Conservation (phyloP, 1,284 basidiomycete species). For the Amylostereum chailletii region DNA sequence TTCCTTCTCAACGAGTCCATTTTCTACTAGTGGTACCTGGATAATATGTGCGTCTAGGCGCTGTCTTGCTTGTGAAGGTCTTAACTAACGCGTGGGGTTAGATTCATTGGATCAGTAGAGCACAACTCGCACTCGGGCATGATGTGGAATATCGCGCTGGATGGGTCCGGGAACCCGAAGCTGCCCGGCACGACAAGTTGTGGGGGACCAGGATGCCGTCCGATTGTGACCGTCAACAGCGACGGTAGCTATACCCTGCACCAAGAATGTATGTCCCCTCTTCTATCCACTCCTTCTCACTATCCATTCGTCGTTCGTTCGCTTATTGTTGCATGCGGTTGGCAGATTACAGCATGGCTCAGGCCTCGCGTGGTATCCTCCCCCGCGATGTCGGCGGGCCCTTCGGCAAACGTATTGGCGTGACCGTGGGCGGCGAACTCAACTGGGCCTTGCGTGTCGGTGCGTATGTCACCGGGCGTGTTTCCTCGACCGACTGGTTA, state of each 20-base stretch:
- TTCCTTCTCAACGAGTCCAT: constrained; percentile 7
- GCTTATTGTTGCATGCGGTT: background rate
- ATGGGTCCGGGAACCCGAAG: constrained; percentile 49
- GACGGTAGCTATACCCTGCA: constrained; percentile 56
- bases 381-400: constrained; percentile 62
- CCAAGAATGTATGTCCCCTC: constrained; percentile 51
- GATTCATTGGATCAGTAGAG: constrained; percentile 34
- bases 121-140: constrained; percentile 42
- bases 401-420: constrained; percentile 57
- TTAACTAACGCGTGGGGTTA: constrained; percentile 7
- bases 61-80: background rate
- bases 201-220: constrained; percentile 49
- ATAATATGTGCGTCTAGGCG: constrained; percentile 47
- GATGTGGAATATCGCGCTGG: constrained; percentile 71
- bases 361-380: constrained; percentile 63
- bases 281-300: background rate
- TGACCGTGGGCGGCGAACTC: constrained; percentile 46
- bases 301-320: background rate
- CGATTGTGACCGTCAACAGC: constrained; percentile 55
- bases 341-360: constrained; percentile 65
- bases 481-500: constrained; percentile 44
- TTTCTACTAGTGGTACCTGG: constrained; percentile 56
- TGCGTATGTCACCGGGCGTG: constrained; percentile 55
- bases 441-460: constrained; percentile 53
- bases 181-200: constrained; percentile 60